Evolutionary conservation across 2,329 filamentous ascomycete species (phyloP), one percentile per base, ranked within the genome.

Genomic region (Hypoxylon rubiginosum): DNA sequence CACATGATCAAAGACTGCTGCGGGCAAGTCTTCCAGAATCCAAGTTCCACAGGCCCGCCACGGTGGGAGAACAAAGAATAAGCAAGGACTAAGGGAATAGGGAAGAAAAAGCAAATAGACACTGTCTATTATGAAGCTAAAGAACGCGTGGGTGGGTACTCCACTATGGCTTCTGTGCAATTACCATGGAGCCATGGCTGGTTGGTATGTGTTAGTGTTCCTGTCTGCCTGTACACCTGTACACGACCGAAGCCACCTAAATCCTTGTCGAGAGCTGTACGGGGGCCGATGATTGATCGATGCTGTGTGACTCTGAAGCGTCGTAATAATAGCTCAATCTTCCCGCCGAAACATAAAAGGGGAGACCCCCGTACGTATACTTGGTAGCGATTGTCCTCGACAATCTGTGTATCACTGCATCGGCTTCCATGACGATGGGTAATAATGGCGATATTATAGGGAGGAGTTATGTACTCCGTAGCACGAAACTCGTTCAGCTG

Each of bases 1-100:
- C 67, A 70, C 67, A 70, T 70, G 67, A 70, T 60, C 67, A 68
- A 62, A 60, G 51, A 57, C 41, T 58, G 59, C 66, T 70, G 67
- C 67, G 62, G 48, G 67, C 66, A 63, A 70, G 62, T 66, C 59
- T 70, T 68, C 64, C 53, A 68, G 58, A 65, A 64, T 58, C 21
- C 58, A 28, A 61, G 58, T 67, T 62, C 58, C 64, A 67, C 57
- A 26, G 19, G 55, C 56, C 64, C 34, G 54, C 61, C 51, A 30
- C 43, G 43, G 46, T 55, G 46, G 54, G 54, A 66, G 56, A 46
- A 36, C 52, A 63, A 63, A 57, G 46, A 41, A 61, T 50, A 17
- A 54, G 43, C 48, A 45, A 49, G 63, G 59, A 52, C 21, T 51
- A 53, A 43, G 41, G 28, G 26, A 36, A 39, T 17, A 54, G 43